Percentiles rank a stretch among this genome's conserved stretches.
phyloP scores from a whole-genome alignment of 2,329 filamentous ascomycete species.

The Hypoxylon sp. region DNA sequence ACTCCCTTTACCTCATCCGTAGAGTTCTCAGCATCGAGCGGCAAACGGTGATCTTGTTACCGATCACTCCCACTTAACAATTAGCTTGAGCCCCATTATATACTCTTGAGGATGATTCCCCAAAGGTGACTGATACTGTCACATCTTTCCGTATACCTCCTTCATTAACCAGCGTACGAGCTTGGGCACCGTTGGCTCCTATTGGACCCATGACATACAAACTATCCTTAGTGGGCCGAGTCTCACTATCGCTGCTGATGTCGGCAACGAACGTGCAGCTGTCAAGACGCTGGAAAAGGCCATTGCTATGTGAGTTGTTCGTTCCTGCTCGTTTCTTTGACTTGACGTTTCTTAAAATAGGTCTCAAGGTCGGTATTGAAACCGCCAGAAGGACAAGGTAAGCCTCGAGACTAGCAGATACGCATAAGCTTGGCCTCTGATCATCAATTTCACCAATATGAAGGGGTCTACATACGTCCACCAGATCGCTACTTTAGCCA shows the following conservation, averaged over 20 bases:
- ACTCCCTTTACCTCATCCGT: too few relatives aligned
- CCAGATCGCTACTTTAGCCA: conserved; percentile 32
- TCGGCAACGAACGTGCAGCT: not conserved
- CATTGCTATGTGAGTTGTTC: not conserved
- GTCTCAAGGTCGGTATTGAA: conserved; percentile 27
- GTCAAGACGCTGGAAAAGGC: not conserved
- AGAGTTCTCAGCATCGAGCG: too few relatives aligned
- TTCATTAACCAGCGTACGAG: not conserved
- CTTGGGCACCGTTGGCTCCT: not conserved
- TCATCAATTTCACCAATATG: not conserved
- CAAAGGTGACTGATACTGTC: conserved; percentile 8
- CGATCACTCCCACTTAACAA: too few relatives aligned
- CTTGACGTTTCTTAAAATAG: not conserved
- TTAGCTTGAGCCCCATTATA: not conserved
- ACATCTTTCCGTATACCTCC: conserved; percentile 6
- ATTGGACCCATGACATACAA: not conserved
- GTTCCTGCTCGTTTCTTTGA: not conserved
- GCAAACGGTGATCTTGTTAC: too few relatives aligned
- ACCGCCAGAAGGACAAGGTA: conserved; percentile 34
- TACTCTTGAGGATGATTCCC: not conserved
- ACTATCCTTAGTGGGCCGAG: not conserved
- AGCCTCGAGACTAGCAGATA: conserved; percentile 27
- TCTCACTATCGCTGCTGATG: not conserved
- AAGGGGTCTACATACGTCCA: conserved; percentile 16
- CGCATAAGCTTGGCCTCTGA: not conserved